Conservation (phyloP, 352 stramenopile species). For the Elongisporangium senticosum region DNA sequence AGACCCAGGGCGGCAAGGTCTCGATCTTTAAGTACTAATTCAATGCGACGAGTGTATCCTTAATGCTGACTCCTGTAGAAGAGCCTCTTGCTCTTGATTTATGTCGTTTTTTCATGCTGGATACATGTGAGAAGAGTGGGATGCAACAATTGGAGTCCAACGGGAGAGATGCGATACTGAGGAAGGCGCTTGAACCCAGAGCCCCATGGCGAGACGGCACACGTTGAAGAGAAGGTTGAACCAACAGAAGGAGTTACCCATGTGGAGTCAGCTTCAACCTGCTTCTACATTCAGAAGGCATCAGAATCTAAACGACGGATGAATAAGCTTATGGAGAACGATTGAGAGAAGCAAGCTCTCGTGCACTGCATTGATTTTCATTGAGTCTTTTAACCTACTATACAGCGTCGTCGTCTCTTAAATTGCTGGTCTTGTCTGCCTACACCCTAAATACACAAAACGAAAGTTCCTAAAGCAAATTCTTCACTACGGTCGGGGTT, state of each 20-base stretch:
- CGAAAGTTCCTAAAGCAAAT: neutral
- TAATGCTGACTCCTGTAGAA: neutral
- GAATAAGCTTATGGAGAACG: neutral
- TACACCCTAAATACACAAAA: constrained; percentile 5
- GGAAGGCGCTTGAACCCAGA: neutral
- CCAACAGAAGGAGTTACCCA: neutral
- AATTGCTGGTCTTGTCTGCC: neutral
- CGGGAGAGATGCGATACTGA: neutral
- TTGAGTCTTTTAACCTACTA: neutral
- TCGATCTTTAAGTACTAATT: constrained; percentile 74
- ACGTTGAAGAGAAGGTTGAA: neutral
- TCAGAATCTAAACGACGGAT: neutral
- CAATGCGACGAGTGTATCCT: neutral
- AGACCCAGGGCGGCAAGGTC: constrained; percentile 55
- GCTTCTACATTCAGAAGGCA: neutral
- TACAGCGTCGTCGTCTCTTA: neutral
- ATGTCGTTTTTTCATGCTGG: neutral
- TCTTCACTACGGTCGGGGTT: neutral
- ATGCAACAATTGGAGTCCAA: neutral
- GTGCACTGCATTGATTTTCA: neutral
- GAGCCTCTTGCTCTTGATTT: neutral
- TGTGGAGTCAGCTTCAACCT: neutral
- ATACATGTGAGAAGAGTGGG: neutral
- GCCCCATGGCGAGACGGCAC: neutral
- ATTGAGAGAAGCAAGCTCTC: neutral